Base-by-base conservation (phyloP, 805 yeast species). In the Wickerhamiella kurtzmanii region DNA sequence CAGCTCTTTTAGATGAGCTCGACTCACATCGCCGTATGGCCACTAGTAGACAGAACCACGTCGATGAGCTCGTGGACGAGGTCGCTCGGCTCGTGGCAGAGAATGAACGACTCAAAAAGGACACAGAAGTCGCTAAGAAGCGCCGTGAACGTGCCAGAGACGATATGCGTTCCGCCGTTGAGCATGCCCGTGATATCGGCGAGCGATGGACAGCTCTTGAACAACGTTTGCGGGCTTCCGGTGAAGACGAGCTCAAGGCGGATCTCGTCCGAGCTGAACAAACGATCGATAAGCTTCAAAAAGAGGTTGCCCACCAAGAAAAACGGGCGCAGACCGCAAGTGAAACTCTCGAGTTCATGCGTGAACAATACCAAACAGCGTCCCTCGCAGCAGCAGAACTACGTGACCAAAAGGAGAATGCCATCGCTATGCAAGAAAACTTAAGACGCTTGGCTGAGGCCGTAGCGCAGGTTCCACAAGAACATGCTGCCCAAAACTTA, bases 271-370 rank as follows among this genome's bases (percentile, higher is more conserved):
- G 18, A 8, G 20, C 18, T 16, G 41, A 38, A n/a, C 15, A 38
- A 16, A 15, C n/a, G 22, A 17, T 19, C 22, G 70, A 18, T 13
- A 9, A 28, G 5, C 38, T 42, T n/a, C 37, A 38, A n/a, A 20
- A 13, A 9, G 71, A 22, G 68, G 78, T 4, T 69, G 70, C 39
- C 60, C 61, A 1, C 76, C 75, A 35, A 95, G 86, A 55, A 72
- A 69, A 32, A 4, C 40, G 41, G 4, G 40, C 41, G 8, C 22
- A 43, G 20, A 35, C 3, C 15, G 28, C 17, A 3, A 5, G 16
- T 18, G 37, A 41, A 19, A 44, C 43, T 15, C 32, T 13, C 41
- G 74, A 68, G 43, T 87, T 83, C 60, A 80, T 59, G 58, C 54
- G 57, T 11, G 45, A 45, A 3, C 63, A 59, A 44, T 61, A 55